Evolutionary conservation across 345 rosid genomes (phyloP).

Genomic region (Orychophragmus violaceus): DNA sequence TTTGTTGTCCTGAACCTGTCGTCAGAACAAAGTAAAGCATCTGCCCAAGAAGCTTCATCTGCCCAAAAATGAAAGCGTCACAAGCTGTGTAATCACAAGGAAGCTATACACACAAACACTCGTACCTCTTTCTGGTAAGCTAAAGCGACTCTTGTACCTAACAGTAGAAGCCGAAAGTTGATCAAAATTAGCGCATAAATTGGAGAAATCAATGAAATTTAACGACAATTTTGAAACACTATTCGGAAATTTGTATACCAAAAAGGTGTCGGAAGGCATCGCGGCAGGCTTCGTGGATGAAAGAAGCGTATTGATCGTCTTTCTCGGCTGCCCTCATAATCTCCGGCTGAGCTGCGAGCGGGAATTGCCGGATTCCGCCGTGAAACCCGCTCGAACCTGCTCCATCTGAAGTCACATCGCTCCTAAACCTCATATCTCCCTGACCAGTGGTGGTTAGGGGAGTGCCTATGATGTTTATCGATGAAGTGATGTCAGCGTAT

Average conservation of each 20-base stretch:
- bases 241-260: conserved; percentile 32
- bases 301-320: conserved; percentile 92
- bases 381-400: conserved; percentile 29
- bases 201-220: neutral
- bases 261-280: conserved; percentile 87
- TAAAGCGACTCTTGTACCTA: conserved; percentile 77
- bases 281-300: conserved; percentile 88
- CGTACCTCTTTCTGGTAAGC: conserved; percentile 91
- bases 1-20: conserved; percentile 92
- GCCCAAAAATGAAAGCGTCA: conserved; percentile 1
- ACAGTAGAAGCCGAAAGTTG: neutral
- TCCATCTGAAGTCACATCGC: conserved; percentile 25
- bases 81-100: neutral
- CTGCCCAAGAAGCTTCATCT: conserved; percentile 84
- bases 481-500: too few species aligned
- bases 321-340: conserved; percentile 96
- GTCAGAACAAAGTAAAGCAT: conserved; percentile 88
- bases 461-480: too few species aligned
- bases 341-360: conserved; percentile 84
- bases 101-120: neutral
- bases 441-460: too few species aligned
- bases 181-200: neutral
- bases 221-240: too few species aligned
- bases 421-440: conserved; percentile 30
- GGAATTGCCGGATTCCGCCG: conserved; percentile 46